A percentile compares a stretch with the other conserved stretches of the same genome.
These are phyloP conservation scores for Nakazawaea siamensis DNA, from an alignment of 805 yeast genomes.

Conservation along the genomic window DNA sequence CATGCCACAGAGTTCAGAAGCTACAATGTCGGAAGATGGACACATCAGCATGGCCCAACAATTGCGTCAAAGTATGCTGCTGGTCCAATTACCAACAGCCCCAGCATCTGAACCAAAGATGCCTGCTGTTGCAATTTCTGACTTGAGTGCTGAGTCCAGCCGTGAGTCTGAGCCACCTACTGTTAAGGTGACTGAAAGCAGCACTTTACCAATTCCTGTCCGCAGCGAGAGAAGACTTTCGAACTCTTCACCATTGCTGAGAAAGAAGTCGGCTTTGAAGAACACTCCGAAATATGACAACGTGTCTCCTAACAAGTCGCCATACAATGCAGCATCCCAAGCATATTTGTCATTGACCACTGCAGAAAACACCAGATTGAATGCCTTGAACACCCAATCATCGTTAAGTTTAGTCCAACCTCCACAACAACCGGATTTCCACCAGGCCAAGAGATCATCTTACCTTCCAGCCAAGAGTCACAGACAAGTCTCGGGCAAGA, in stretches of 20 bases:
- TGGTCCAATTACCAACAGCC: no score
- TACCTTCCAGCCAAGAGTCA: neutral
- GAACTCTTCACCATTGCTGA: constrained; percentile 18
- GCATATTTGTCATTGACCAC: constrained; percentile 66
- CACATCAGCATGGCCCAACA: constrained; percentile 36
- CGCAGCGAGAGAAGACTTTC: constrained; percentile 22
- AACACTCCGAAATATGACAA: constrained; percentile 3
- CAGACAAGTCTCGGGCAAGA: constrained; percentile 23
- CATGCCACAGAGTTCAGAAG: neutral
- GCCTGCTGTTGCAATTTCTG: no score
- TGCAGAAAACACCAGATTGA: constrained; percentile 70
- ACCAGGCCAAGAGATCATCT: neutral
- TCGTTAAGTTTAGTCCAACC: constrained; percentile 21
- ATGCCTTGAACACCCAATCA: constrained; percentile 45
- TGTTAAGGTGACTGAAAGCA: constrained; percentile 12
- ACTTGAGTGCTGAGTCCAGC: no score
- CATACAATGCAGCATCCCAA: constrained; percentile 40
- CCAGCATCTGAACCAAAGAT: no score
- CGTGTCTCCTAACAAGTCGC: constrained; percentile 11
- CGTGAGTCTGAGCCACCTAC: constrained; percentile 13
- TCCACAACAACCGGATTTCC: neutral
- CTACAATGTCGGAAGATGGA: neutral
- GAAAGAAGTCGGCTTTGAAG: constrained; percentile 44
- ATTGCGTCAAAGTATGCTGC: constrained; percentile 31
- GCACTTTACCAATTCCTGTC: constrained; percentile 22